Evolutionary conservation across 2,329 filamentous ascomycete genomes (phyloP).

Genomic region (Ceratocystis ficicola): DNA sequence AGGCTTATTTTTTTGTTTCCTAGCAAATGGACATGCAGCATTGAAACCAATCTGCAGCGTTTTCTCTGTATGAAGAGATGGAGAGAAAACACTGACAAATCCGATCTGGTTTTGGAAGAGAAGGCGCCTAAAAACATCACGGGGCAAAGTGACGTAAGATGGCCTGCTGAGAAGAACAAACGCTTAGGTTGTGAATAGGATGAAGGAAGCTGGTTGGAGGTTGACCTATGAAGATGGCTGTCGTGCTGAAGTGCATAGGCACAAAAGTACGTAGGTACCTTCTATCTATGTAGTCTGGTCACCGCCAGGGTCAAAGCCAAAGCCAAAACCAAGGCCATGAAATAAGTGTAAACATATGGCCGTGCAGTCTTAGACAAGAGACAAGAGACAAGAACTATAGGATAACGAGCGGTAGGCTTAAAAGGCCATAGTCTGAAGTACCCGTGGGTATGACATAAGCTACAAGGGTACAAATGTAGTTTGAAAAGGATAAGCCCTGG

Average conservation of each 20-base stretch:
- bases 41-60: conserved; percentile 1
- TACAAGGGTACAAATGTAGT: neutral
- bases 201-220: neutral
- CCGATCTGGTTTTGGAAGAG: neutral
- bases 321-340: no score
- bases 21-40: neutral
- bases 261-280: no score
- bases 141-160: conserved; percentile 1
- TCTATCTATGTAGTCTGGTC: no score
- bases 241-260: no score
- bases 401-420: neutral
- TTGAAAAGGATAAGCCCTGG: neutral
- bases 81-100: neutral
- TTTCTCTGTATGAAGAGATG: neutral
- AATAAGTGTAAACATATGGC: neutral
- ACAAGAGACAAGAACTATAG: neutral
- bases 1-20: neutral
- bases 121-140: conserved; percentile 5
- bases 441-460: neutral
- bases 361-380: neutral
- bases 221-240: no score
- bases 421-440: neutral
- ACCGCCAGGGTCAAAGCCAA: no score
- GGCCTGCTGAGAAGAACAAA: neutral
- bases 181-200: neutral